These are phyloP conservation scores for Baorangia bicolor DNA, from an alignment of 768 basidiomycete genomes.

Conservation along the genomic window DNA sequence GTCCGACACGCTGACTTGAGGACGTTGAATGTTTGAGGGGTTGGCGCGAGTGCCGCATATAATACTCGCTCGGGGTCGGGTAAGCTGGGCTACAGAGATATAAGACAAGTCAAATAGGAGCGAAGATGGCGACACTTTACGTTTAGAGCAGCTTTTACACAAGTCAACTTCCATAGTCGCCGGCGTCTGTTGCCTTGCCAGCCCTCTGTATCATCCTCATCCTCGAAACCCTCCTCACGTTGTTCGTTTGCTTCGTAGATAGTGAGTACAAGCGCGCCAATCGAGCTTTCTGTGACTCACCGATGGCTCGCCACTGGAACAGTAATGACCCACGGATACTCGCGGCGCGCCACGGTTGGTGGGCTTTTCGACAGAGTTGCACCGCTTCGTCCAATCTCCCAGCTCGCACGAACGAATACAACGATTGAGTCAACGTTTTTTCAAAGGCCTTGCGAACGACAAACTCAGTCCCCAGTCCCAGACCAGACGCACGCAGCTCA, in stretches of 20 bases:
- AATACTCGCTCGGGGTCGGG: constrained; percentile 77
- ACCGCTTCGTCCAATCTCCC: constrained; percentile 86
- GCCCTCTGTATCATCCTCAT: constrained; percentile 41
- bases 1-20: constrained; percentile 76
- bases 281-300: constrained; percentile 39
- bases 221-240: constrained; percentile 47
- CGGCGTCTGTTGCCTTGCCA: constrained; percentile 78
- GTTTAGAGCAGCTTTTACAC: constrained; percentile 74
- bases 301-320: constrained; percentile 73
- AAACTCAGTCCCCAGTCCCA: not conserved
- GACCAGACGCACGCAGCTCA: not conserved
- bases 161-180: constrained; percentile 85
- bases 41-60: constrained; percentile 83
- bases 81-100: constrained; percentile 45
- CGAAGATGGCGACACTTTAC: constrained; percentile 35
- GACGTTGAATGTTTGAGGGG: constrained; percentile 58
- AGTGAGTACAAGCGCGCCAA: constrained; percentile 32
- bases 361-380: constrained; percentile 74
- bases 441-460: constrained; percentile 66
- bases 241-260: constrained; percentile 45
- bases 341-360: constrained; percentile 92
- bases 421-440: constrained; percentile 67
- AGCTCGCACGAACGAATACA: constrained; percentile 81
- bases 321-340: constrained; percentile 80
- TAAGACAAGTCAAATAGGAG: constrained; percentile 4